Percentiles rank a stretch among this genome's conserved stretches.
Conservation (phyloP, 2,329 filamentous ascomycete species). For the Colletotrichum musicola region DNA sequence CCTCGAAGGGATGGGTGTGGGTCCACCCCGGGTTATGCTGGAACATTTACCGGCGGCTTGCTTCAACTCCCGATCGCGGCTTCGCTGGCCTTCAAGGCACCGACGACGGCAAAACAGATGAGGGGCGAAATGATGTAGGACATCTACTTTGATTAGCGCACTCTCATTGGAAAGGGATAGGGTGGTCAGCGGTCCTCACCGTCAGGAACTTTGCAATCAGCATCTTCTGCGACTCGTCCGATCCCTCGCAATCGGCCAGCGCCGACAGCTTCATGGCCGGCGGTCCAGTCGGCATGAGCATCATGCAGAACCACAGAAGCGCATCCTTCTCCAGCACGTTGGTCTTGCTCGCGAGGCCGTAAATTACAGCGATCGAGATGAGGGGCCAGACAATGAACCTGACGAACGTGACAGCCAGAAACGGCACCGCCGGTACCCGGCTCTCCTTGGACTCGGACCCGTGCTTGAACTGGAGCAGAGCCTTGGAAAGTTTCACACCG, state of each 20-base stretch:
- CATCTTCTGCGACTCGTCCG: conserved; percentile 54
- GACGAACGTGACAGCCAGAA: conserved; percentile 64
- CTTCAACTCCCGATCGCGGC: neutral
- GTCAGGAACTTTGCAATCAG: conserved; percentile 58
- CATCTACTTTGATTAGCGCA: conserved; percentile 1
- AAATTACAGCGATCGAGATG: conserved; percentile 63
- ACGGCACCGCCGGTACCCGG: conserved; percentile 57
- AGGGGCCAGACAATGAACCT: conserved; percentile 73
- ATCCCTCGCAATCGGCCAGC: conserved; percentile 58
- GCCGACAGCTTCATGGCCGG: conserved; percentile 62
- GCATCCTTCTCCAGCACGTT: conserved; percentile 66
- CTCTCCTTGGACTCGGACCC: conserved; percentile 48
- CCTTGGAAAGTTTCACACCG: conserved; percentile 72
- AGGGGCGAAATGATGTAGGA: conserved; percentile 35
- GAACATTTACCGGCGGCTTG: neutral
- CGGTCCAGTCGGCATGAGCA: conserved; percentile 62
- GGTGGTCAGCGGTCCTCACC: conserved; percentile 43
- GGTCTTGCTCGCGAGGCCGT: conserved; percentile 65
- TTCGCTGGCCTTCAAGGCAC: conserved; percentile 29
- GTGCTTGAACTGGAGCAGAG: conserved; percentile 51
- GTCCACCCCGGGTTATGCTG: neutral
- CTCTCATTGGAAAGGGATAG: accelerated
- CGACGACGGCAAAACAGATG: conserved; percentile 33
- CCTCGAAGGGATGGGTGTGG: neutral
- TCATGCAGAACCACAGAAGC: conserved; percentile 73